phyloP scores from a whole-genome alignment of 1,284 basidiomycete species.

The Pseudozyma sp. region DNA sequence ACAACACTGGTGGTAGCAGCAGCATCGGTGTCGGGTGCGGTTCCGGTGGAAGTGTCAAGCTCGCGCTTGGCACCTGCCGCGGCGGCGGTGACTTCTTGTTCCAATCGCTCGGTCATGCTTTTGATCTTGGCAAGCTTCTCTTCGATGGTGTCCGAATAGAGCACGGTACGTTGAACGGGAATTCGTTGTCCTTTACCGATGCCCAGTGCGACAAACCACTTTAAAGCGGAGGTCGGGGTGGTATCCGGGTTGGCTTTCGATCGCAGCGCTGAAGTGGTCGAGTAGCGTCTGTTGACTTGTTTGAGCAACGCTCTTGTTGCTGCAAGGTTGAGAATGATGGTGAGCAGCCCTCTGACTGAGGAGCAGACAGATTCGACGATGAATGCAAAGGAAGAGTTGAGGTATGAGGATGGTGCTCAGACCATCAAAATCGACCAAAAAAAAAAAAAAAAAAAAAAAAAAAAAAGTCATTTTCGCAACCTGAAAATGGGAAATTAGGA shows the following conservation, averaged over 20 bases:
- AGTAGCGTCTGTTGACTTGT: too few relatives aligned
- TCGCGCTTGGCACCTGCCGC: constrained; percentile 21
- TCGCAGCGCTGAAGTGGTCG: too few relatives aligned
- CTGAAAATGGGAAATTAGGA: neutral
- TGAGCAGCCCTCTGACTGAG: too few relatives aligned
- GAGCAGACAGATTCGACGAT: neutral
- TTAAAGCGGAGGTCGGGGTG: neutral
- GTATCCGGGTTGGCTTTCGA: neutral
- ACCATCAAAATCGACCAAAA: neutral
- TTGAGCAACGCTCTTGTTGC: too few relatives aligned
- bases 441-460: neutral
- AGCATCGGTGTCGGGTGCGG: constrained; percentile 5
- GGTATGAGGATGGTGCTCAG: neutral
- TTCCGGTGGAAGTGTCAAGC: neutral
- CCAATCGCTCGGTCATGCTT: constrained; percentile 28
- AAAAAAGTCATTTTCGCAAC: neutral
- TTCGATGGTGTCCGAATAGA: constrained; percentile 33
- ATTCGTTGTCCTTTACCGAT: constrained; percentile 36
- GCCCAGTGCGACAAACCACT: constrained; percentile 37
- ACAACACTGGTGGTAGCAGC: neutral
- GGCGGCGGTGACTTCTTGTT: constrained; percentile 18
- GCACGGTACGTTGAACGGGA: constrained; percentile 22
- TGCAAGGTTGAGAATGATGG: neutral
- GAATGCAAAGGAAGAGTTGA: neutral
- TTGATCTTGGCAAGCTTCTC: constrained; percentile 31